Percentiles rank a stretch among this genome's conserved stretches.
Conservation (phyloP, 495 filamentous ascomycete genomes). For the Aspergillus olivimuriae region DNA sequence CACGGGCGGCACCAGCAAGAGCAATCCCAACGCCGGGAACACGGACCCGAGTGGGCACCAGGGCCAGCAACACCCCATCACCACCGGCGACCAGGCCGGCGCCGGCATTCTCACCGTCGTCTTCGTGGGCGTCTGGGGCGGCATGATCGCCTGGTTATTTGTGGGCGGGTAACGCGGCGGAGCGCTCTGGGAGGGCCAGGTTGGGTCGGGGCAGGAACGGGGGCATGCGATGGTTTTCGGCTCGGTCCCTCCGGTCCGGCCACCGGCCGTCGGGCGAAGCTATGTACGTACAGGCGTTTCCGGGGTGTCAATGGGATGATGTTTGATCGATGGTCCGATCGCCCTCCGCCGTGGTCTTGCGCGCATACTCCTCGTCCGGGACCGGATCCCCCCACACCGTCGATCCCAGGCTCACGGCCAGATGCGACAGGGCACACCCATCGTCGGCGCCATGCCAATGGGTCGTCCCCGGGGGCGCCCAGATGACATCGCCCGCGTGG, state of each 20-base stretch:
- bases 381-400: conserved; percentile 15
- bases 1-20: conserved; percentile 45
- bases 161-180: conserved; percentile 9
- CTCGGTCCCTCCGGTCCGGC: too few relatives aligned
- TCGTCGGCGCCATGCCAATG: conserved; percentile 22
- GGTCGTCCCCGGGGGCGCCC: conserved; percentile 16
- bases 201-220: too few relatives aligned
- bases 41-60: conserved; percentile 9
- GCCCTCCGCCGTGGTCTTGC: not conserved
- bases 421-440: conserved; percentile 15
- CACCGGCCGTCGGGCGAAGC: too few relatives aligned
- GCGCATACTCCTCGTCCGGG: conserved; percentile 15
- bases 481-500: conserved; percentile 16
- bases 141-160: conserved; percentile 17
- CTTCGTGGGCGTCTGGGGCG: conserved; percentile 33
- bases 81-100: conserved; percentile 49
- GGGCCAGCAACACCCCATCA: conserved; percentile 30
- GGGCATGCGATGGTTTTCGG: too few relatives aligned
- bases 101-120: conserved; percentile 56
- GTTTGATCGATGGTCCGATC: too few relatives aligned
- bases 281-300: too few relatives aligned
- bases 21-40: conserved; percentile 32
- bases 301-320: too few relatives aligned
- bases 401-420: conserved; percentile 14
- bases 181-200: too few relatives aligned